Evolutionary conservation across 2,329 filamentous ascomycete species (phyloP).

Genomic region (Hymenoscyphus salicellus): DNA sequence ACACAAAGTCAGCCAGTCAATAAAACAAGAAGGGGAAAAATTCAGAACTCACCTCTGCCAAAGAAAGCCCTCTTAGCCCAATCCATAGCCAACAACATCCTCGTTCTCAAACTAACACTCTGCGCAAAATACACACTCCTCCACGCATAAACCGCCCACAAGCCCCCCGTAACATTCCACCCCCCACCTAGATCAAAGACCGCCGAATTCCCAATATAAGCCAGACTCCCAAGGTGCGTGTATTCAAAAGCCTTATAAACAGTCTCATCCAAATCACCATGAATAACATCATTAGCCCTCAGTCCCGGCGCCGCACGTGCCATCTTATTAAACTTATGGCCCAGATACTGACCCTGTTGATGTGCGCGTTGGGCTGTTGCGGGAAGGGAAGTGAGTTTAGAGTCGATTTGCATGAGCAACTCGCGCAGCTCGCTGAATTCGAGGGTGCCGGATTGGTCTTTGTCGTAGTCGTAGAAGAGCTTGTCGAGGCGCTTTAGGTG

Average conservation of each 20-base stretch:
- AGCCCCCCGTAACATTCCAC: conserved; percentile 73
- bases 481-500: conserved; percentile 87
- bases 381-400: conserved; percentile 87
- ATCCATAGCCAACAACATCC: conserved; percentile 90
- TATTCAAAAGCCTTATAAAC: conserved; percentile 96
- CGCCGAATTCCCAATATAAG: conserved; percentile 94
- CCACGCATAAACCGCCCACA: conserved; percentile 96
- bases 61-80: conserved; percentile 97
- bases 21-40: background rate
- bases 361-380: conserved; percentile 95
- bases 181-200: conserved; percentile 86
- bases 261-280: conserved; percentile 87
- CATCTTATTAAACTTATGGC: conserved; percentile 89
- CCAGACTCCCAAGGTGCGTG: conserved; percentile 82
- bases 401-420: conserved; percentile 87
- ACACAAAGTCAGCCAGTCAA: background rate
- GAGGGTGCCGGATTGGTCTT: conserved; percentile 86
- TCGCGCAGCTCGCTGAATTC: conserved; percentile 91
- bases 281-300: conserved; percentile 72
- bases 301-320: conserved; percentile 74
- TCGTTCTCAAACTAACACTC: conserved; percentile 88
- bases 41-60: conserved; percentile 72
- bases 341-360: conserved; percentile 91
- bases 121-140: conserved; percentile 95
- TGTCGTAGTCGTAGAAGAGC: conserved; percentile 89